phyloP scores from a whole-genome alignment of 2,329 filamentous ascomycete genomes.

The Fusarium luffae region DNA sequence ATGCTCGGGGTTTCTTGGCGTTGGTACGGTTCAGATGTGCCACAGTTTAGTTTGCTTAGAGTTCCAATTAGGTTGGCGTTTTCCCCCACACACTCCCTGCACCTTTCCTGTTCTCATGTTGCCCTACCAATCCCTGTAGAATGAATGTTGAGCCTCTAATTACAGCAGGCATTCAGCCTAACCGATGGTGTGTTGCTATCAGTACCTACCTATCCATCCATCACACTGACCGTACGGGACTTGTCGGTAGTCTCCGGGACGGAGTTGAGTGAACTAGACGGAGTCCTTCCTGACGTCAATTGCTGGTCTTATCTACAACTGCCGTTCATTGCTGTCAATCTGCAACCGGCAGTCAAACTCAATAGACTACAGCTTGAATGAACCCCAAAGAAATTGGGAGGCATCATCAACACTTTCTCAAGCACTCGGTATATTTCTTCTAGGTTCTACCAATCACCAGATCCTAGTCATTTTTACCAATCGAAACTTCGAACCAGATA shows the following conservation, averaged over 20 bases:
- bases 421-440: conserved; percentile 2
- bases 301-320: not conserved
- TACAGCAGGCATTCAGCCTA: not conserved
- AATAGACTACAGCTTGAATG: not conserved
- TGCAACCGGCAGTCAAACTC: not conserved
- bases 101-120: not conserved
- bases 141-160: conserved; percentile 21
- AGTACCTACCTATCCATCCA: not conserved
- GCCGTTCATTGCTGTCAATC: not conserved
- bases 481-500: not conserved
- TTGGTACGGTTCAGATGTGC: conserved; percentile 37
- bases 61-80: not conserved
- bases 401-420: not conserved
- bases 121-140: conserved; percentile 21
- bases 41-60: conserved; percentile 17
- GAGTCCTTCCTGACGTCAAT: conserved; percentile 37
- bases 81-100: conserved; percentile 31
- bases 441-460: conserved; percentile 16
- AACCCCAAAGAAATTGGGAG: not conserved
- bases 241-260: conserved; percentile 14
- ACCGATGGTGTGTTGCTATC: conserved; percentile 24
- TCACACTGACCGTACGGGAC: conserved; percentile 22
- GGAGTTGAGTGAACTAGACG: conserved; percentile 7
- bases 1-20: conserved; percentile 36
- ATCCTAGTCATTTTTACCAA: conserved; percentile 25